Conservation (phyloP, 176 grass and related monocot genomes). For the Carex kokanica region DNA sequence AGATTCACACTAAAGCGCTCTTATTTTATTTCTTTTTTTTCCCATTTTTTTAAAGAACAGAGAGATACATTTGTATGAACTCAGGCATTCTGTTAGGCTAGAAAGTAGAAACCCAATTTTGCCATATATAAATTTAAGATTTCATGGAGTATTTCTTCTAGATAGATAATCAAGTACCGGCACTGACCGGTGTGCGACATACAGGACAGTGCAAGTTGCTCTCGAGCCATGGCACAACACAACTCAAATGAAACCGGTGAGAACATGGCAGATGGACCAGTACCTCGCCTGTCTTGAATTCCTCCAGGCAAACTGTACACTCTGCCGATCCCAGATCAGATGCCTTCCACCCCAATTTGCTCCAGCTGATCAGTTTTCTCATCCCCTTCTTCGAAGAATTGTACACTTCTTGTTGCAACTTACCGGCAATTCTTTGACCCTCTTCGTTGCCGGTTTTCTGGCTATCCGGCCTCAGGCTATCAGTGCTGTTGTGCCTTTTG, state of each 20-base stretch:
- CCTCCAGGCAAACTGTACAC: slow-evolving; percentile 88
- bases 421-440: neutral
- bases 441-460: neutral
- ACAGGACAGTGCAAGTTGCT: slow-evolving; percentile 61
- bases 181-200: slow-evolving; percentile 50
- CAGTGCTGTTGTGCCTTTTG: slow-evolving; percentile 59
- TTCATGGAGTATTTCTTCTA: neutral
- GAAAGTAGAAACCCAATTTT: slow-evolving; percentile 10
- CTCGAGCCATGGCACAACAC: slow-evolving; percentile 78
- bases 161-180: neutral
- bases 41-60: neutral
- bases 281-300: slow-evolving; percentile 66
- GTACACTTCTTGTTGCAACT: slow-evolving; percentile 70
- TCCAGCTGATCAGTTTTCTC: slow-evolving; percentile 59
- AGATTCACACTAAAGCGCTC: neutral
- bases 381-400: slow-evolving; percentile 42
- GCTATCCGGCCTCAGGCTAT: slow-evolving; percentile 44
- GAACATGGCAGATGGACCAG: slow-evolving; percentile 71
- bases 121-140: neutral
- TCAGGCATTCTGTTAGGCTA: neutral
- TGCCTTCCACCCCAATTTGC: slow-evolving; percentile 66
- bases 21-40: neutral
- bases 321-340: slow-evolving; percentile 41
- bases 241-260: slow-evolving; percentile 91
- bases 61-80: neutral